Base-by-base conservation (phyloP, 2,329 filamentous ascomycete genomes). In the Trichophyton benhamiae region DNA sequence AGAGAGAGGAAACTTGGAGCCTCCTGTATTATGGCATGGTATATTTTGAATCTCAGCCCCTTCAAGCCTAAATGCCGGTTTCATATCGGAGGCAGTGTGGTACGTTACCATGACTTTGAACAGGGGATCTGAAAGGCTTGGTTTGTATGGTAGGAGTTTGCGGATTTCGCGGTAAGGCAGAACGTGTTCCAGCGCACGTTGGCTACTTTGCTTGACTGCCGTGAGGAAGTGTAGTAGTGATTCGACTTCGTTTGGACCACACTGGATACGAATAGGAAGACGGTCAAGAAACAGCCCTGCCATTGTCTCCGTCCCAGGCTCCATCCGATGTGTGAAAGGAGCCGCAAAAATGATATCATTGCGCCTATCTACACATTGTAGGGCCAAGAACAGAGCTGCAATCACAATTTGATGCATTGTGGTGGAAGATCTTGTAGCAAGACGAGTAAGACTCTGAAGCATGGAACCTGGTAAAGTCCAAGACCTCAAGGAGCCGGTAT, bases 261-360 rank as follows among this genome's bases (percentile, higher is more conserved):
- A 8, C 15, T n/a, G 41, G 41, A 44, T 7, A 61, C 46, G 11
- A 58, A 25, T 60, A 63, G 65, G 55, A 62, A 64, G 25, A 62
- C 48, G 36, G 53, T 57, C 30, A 38, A 38, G 58, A 30, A 61
- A 44, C 27, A 58, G 55, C 17, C 38, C 22, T 44, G 41, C 52
- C 22, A 53, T 59, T 30, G 15, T 27, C 15, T 58, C 57, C 9
- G 57, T 58, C 30, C 57, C 57, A 25, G 8, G 17, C 44, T 58
- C 57, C n/a, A 42, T 58, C 15, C 57, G 57, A 17, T 58, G 57
- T 5, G 38, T 58, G 36, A 41, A 58, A 8, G 57, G 57, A 42
- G 57, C 57, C 8, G 57, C 57, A 42, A 58, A 38, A 8, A 58
- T 7, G 6, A 58, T 38, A 20, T 58, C 57, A 58, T 58, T 36